Evolutionary conservation across 495 filamentous ascomycete species (phyloP).

Genomic region (Usnea hakonensis): DNA sequence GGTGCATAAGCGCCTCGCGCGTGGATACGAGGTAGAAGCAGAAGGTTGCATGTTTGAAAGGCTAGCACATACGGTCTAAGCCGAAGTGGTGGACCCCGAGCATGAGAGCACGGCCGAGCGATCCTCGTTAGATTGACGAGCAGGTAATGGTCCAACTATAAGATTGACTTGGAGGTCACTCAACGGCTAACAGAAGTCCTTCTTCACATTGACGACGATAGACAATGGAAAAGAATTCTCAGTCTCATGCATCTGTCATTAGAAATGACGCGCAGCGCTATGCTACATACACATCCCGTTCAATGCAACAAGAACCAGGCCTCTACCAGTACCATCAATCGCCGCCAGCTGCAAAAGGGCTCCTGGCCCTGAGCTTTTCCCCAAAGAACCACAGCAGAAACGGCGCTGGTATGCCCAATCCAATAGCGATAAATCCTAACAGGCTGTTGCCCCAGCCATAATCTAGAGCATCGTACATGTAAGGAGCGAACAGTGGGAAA

Average conservation of each 20-base stretch:
- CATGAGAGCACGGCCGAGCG: not conserved
- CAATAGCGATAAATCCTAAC: slow-evolving; percentile 47
- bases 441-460: slow-evolving; percentile 62
- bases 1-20: slow-evolving; percentile 37
- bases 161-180: not conserved
- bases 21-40: too few species aligned
- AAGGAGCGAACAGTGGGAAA: slow-evolving; percentile 70
- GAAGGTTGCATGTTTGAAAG: too few species aligned
- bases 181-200: not conserved
- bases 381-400: slow-evolving; percentile 56
- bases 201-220: not conserved
- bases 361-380: slow-evolving; percentile 48
- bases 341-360: slow-evolving; percentile 53
- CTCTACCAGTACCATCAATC: not conserved
- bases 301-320: not conserved
- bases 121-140: not conserved
- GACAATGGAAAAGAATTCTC: too few species aligned
- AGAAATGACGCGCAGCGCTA: not conserved
- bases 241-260: not conserved
- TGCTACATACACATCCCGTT: not conserved
- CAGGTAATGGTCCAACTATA: not conserved
- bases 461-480: slow-evolving; percentile 49
- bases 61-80: not conserved
- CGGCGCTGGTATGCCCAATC: slow-evolving; percentile 51
- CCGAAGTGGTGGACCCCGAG: not conserved